Evolutionary conservation across 257 asterid genomes (phyloP).

Genomic region (Solanum chmielewskii): DNA sequence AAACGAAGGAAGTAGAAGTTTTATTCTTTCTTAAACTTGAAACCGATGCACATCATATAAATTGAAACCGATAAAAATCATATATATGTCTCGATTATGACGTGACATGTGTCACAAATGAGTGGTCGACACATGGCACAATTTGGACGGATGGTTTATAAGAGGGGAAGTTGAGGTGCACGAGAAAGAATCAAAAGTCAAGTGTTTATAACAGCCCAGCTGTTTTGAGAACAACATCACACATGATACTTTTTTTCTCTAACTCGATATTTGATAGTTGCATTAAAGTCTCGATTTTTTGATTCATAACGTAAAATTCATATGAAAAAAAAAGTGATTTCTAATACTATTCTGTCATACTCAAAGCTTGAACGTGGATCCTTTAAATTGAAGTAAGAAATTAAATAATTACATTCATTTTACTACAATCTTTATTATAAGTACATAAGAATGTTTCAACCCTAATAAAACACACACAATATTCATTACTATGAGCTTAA

Average conservation of each 20-base stretch:
- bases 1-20: neutral
- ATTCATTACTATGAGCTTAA: neutral
- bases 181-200: neutral
- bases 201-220: neutral
- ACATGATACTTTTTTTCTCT: neutral
- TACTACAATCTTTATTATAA: neutral
- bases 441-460: neutral
- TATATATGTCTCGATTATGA: no score
- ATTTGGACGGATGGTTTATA: neutral
- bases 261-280: neutral
- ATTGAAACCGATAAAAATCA: neutral
- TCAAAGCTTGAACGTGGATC: neutral
- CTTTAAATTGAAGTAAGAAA: neutral
- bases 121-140: neutral
- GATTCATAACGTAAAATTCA: accelerated
- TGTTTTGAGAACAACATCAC: neutral
- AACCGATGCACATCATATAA: neutral
- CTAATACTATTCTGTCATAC: neutral
- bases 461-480: neutral
- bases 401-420: neutral
- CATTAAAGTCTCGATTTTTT: neutral
- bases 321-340: neutral
- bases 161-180: neutral
- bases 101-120: neutral
- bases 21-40: neutral